Conservation (phyloP, 176 grass and related monocot species). For the Paspalum vaginatum region DNA sequence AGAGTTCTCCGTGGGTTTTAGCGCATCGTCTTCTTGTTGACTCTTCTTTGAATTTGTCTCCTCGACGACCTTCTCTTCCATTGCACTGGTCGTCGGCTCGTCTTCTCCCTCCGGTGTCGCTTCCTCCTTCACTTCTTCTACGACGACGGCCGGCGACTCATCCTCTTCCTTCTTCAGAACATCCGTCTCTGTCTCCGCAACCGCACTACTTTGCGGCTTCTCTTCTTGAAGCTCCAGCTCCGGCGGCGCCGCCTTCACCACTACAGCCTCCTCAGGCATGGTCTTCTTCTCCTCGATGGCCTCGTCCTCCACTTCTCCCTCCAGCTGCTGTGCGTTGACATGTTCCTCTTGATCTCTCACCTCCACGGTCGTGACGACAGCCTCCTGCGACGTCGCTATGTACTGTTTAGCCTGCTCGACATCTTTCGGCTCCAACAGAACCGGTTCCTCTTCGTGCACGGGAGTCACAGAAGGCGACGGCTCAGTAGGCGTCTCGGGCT, state of each 20-base stretch:
- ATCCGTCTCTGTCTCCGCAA: not conserved
- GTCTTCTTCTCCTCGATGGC: constrained; percentile 23
- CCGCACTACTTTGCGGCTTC: not conserved
- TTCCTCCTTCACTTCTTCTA: constrained; percentile 23
- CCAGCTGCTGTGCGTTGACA: not conserved
- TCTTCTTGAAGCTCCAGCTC: constrained; percentile 13
- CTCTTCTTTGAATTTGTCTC: constrained; percentile 17
- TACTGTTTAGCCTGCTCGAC: not conserved
- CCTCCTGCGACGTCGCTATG: constrained; percentile 16
- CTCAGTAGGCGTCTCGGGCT: constrained; percentile 9
- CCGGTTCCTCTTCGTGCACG: constrained; percentile 32
- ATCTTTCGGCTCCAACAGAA: constrained; percentile 23
- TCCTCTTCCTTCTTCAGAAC: not conserved
- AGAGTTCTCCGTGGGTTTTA: not conserved
- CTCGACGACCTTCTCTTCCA: constrained; percentile 28
- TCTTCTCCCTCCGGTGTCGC: constrained; percentile 9
- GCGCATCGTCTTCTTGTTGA: not conserved
- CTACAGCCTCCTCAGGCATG: not conserved
- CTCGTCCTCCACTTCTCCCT: not conserved
- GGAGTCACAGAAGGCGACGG: constrained; percentile 14
- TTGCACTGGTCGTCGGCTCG: not conserved
- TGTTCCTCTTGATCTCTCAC: not conserved
- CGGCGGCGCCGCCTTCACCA: constrained; percentile 24
- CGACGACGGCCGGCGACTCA: not conserved
- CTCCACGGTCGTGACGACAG: not conserved